These are phyloP conservation scores for Phtheirospermum japonicum DNA, from an alignment of 257 asterid genomes.

Conservation along the genomic window DNA sequence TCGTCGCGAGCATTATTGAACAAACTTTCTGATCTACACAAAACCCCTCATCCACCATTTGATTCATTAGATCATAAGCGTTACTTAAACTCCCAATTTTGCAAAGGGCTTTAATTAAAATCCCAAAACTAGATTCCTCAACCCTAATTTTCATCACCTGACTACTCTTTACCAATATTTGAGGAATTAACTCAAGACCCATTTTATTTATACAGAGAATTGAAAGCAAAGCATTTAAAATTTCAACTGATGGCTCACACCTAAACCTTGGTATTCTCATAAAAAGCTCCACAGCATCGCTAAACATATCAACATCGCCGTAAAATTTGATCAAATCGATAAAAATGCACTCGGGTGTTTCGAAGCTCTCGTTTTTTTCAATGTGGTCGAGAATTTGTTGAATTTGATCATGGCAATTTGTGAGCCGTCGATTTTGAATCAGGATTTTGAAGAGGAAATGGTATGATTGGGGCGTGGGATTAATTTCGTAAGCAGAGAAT, in stretches of 20 bases:
- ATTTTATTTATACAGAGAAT: slow-evolving; percentile 45
- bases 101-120: slow-evolving; percentile 69
- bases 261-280: slow-evolving; percentile 51
- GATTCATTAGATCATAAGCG: slow-evolving; percentile 48
- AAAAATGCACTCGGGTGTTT: slow-evolving; percentile 53
- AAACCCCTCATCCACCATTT: slow-evolving; percentile 54
- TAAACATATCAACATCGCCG: slow-evolving; percentile 43
- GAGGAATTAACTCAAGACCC: slow-evolving; percentile 48
- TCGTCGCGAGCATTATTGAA: slow-evolving; percentile 49
- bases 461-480: slow-evolving; percentile 60
- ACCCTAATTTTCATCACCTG: slow-evolving; percentile 49
- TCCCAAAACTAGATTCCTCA: slow-evolving; percentile 54
- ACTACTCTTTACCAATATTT: slow-evolving; percentile 36
- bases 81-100: slow-evolving; percentile 36
- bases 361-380: slow-evolving; percentile 44
- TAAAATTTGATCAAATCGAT: slow-evolving; percentile 58
- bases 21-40: slow-evolving; percentile 41
- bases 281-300: slow-evolving; percentile 58
- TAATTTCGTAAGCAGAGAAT: slow-evolving; percentile 45
- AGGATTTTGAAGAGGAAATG: slow-evolving; percentile 47
- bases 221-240: slow-evolving; percentile 51
- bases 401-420: slow-evolving; percentile 42
- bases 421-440: slow-evolving; percentile 30
- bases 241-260: slow-evolving; percentile 49
- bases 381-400: slow-evolving; percentile 47